Evolutionary conservation across 768 basidiomycete species (phyloP), one percentile per base, ranked within the genome.

Genomic region (Rubroboletus pulcherrimus): DNA sequence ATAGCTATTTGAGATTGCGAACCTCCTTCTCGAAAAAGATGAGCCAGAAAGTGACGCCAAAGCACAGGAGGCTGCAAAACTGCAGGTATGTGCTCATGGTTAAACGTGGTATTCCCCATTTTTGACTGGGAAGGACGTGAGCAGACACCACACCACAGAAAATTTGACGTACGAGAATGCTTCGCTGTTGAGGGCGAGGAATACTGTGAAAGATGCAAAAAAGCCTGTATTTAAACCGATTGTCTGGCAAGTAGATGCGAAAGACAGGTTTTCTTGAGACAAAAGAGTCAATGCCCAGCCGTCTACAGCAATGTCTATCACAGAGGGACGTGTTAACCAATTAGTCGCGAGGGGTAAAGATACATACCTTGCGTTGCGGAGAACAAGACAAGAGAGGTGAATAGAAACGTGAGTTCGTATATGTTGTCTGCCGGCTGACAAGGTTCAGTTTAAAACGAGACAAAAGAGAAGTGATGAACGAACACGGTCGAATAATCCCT

Each of bases 201-300:
- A 98, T 7, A 98, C 93, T 8, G 97, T 99, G 68, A 97, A 98
- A 2, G 93, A 94, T 31, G 94, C 81, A 66, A 98, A 95, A 72
- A 87, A 98, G 6, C 97, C 97, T 1, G 91, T 90, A 63, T 96
- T 98, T 26, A 99, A 78, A 12, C 97, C 97, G 57, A 98, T 92
- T 1, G 97, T 98, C 71, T 99, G 97, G 55, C 96, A 98, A 7
- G 95, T 98, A 17, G 94, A 97, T 4, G 97, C 97, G 66, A 95
- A 99, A 17, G 95, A 93, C 37, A 98, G 74, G 66, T 94, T 95
- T 60, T 93, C 93, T 57, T 91, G 86, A 2, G 96, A 98, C 45
- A 99, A 83, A 34, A 86, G 79, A 5, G 90, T 93, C 52, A 89
- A 78, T 19, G 86, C 89, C 89, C 88, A 90, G 31, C 92, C 96